These are phyloP conservation scores for Tolypocladium tropicale DNA, from an alignment of 2,329 filamentous ascomycete genomes.

Conservation along the genomic window DNA sequence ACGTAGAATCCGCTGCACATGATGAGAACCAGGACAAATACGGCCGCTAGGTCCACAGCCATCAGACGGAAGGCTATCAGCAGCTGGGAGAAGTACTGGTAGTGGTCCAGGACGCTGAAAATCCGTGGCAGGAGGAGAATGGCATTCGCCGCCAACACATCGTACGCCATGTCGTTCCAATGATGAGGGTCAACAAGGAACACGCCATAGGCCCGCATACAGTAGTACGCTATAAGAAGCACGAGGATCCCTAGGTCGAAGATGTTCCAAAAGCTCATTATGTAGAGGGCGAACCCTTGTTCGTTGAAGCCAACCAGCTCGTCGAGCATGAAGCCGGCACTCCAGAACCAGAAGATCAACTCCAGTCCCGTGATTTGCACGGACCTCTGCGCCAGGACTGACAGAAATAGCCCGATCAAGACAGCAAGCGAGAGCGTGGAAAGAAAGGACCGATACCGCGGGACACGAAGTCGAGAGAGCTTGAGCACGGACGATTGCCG, in stretches of 20 bases:
- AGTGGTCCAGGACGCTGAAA: constrained; percentile 89
- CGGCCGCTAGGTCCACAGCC: constrained; percentile 78
- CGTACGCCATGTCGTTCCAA: constrained; percentile 79
- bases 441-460: constrained; percentile 81
- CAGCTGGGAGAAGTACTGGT: constrained; percentile 90
- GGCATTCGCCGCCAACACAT: constrained; percentile 85
- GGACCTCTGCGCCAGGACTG: constrained; percentile 67
- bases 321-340: constrained; percentile 91
- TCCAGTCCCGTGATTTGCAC: constrained; percentile 75
- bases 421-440: constrained; percentile 82
- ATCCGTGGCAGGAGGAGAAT: constrained; percentile 83
- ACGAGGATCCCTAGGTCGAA: constrained; percentile 87
- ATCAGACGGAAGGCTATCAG: constrained; percentile 91
- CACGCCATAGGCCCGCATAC: constrained; percentile 78
- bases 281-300: constrained; percentile 90
- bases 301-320: constrained; percentile 95
- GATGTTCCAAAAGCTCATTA: constrained; percentile 96
- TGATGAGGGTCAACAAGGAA: constrained; percentile 66
- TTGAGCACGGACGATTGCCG: constrained; percentile 86
- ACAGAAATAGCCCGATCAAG: constrained; percentile 74
- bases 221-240: constrained; percentile 80
- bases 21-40: constrained; percentile 76
- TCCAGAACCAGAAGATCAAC: constrained; percentile 95
- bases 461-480: constrained; percentile 79
- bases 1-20: constrained; percentile 92